Base-by-base conservation (phyloP, 805 yeast genomes). In the Starmerella sp. region DNA sequence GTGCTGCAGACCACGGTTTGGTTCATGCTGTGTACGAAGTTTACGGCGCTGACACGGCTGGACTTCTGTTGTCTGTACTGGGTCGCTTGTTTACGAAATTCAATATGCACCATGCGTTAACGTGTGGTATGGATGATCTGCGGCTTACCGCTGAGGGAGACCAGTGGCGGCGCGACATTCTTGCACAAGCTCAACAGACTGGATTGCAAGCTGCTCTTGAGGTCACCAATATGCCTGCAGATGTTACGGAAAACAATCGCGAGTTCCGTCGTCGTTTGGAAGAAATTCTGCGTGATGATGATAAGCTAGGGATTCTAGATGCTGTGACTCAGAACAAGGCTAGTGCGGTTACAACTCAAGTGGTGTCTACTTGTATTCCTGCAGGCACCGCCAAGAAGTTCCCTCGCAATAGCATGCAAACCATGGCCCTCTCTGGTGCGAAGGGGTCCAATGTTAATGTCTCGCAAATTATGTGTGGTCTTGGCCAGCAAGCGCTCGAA, bases 111-210 rank as follows among this genome's bases (percentile, higher is more conserved):
- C 85, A 87, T 55, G 97, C 96, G 1, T 86, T 93, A 68, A 93
- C 98, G 7, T 93, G 99, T 82, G 98, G 99, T 78, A 95, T 93
- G 98, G 99, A 93, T 69, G 99, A 93, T 74, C 77, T 93, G 70
- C 81, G 95, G 68, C 77, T 95, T 63, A 93, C 97, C 28, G 79
- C 71, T 3, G 95, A 87, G 63, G 99, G 99, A 67, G 90, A 95
- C 69, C 66, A 76, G 57, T 83, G 95, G 91, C 82, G 99, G 76
- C 73, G 73, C 13, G 95, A 88, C 57, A 86, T 93, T 58, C 77
- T 95, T 69, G 73, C 79, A 62, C 82, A 82, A 57, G 82, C 95
- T 30, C 78, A 77, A 52, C 95, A 85, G 64, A 83, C 82, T 55
- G 99, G 98, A 66, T 79, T 91, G 68, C 77, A 77, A 61, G 97